Evolutionary conservation across 805 yeast species (phyloP).

Genomic region (Starmerella cellae): DNA sequence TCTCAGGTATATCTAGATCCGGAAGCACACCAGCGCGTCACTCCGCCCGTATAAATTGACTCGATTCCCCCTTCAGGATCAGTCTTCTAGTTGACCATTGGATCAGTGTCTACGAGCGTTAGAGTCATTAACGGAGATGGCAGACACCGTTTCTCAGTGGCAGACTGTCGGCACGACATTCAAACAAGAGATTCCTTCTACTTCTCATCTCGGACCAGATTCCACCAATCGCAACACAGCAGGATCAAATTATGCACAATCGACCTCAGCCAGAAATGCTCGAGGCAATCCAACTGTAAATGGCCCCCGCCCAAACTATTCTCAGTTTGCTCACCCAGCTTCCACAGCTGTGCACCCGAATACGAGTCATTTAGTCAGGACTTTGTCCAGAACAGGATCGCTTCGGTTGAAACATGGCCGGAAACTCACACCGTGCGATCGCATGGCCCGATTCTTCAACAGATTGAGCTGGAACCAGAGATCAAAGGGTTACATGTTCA

Average conservation of each 20-base stretch:
- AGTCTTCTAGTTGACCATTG: too few relatives aligned
- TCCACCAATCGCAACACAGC: background rate
- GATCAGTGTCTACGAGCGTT: too few relatives aligned
- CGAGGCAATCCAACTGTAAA: too few relatives aligned
- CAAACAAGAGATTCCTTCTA: conserved; percentile 3
- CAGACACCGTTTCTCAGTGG: conserved; percentile 5
- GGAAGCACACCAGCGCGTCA: too few relatives aligned
- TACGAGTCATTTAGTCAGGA: background rate
- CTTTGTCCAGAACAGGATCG: background rate
- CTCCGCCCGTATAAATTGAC: too few relatives aligned
- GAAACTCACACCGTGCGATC: conserved; percentile 1
- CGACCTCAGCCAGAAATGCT: background rate
- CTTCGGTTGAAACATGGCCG: background rate
- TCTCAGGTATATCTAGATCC: too few relatives aligned
- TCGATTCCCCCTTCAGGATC: too few relatives aligned
- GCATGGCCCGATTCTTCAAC: conserved; percentile 7
- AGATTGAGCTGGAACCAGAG: conserved; percentile 12
- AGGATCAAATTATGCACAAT: background rate
- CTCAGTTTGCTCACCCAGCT: too few relatives aligned
- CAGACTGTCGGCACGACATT: conserved; percentile 14
- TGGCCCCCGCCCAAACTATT: too few relatives aligned
- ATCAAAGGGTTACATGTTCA: conserved; percentile 9
- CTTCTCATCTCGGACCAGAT: conserved; percentile 9
- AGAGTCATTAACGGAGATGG: too few relatives aligned
- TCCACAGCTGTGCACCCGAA: too few relatives aligned